Evolutionary conservation across 441 rosid species (phyloP), one percentile per base, ranked within the genome.

Genomic region (Mallotus japonicus): DNA sequence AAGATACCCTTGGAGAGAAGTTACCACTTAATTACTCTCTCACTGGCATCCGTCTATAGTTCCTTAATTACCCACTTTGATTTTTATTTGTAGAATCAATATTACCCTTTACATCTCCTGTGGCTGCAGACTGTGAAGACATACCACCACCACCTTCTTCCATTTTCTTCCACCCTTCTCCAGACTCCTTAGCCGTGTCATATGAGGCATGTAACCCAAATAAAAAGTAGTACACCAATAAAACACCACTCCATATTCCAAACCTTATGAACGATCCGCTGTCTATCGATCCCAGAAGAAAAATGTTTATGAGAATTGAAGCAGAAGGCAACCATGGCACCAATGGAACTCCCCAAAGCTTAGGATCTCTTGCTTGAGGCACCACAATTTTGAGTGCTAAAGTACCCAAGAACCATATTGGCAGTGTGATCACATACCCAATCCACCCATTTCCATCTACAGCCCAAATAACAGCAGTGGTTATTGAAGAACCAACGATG

Each of bases 311-410:
- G 4, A 87, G 85, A 46, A 92, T 87, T 0, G 97, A 92, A 16
- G 80, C 78, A 1, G 96, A 92, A 3, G 97, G 97, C 69, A 92
- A 15, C 92, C 92, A 92, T 1, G 97, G 97, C 32, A 92, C 97
- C 71, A 90, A 67, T 0, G 97, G 96, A 37, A 84, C 92, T 5
- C 97, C 96, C 97, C 97, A 92, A 0, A 87, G 50, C 40, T 86
- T 90, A 3, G 95, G 94, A 12, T 72, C 80, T 68, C 90, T 86
- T 32, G 91, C 92, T 24, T 85, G 88, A 0, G 96, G 92, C 6
- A 92, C 90, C 61, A 86, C 51, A 37, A 86, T 15, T 53, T 60
- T 66, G 51, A 92, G 71, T 6, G 75, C 87, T 10, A 74, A 24
- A 0, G 96, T 92, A 0, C 85, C 73, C 13, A 86, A 58, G 49